Evolutionary conservation across 352 stramenopile species (phyloP).

Genomic region (Aphanomyces euteiches): DNA sequence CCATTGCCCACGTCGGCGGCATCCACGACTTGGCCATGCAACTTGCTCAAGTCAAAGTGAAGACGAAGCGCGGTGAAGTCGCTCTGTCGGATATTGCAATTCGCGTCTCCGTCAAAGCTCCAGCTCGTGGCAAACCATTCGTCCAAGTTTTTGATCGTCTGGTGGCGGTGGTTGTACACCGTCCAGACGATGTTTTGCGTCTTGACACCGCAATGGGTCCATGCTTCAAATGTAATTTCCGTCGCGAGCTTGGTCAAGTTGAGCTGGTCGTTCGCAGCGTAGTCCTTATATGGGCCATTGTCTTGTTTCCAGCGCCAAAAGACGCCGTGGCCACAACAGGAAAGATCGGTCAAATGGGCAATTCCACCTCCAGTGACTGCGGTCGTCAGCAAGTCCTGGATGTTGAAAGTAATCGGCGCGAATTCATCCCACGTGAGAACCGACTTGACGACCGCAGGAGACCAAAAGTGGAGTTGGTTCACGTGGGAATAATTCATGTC

Average conservation of each 20-base stretch:
- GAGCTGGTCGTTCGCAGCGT: neutral
- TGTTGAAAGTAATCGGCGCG: neutral
- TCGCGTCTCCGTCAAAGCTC: neutral
- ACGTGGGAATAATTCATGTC: neutral
- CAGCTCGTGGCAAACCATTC: neutral
- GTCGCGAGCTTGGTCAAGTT: neutral
- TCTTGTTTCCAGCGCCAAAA: slow-evolving; percentile 7
- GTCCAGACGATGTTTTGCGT: neutral
- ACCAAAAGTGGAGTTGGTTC: neutral
- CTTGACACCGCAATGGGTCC: neutral
- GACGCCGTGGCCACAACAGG: neutral
- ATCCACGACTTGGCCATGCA: neutral
- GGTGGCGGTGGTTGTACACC: neutral
- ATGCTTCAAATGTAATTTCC: neutral
- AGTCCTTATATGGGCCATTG: neutral
- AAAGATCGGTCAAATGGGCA: neutral
- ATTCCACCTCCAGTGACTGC: neutral
- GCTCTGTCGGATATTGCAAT: slow-evolving; percentile 8
- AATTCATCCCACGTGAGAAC: neutral
- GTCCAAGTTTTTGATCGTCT: neutral
- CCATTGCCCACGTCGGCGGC: neutral
- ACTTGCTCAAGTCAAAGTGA: neutral
- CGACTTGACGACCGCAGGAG: neutral
- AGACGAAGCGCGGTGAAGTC: neutral
- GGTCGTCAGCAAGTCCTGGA: neutral